Evolutionary conservation across 176 grass and related monocot species (phyloP).

Genomic region (Oropetium thomaeum): DNA sequence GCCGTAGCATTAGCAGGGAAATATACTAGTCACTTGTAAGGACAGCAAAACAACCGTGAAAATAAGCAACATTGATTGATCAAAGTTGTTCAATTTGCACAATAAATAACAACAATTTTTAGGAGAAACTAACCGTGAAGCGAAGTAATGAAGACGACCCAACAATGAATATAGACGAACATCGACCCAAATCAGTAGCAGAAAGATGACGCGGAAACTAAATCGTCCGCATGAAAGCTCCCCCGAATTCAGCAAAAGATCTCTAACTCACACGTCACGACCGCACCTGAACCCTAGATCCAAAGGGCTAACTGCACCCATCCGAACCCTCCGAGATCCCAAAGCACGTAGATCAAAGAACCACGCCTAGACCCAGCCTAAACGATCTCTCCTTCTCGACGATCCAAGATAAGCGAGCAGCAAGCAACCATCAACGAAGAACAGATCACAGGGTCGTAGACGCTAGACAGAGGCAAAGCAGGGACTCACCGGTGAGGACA

Average conservation of each 20-base stretch:
- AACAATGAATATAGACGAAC: neutral
- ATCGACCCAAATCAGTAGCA: neutral
- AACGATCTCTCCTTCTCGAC: constrained; percentile 5
- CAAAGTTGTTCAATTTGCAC: neutral
- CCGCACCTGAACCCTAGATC: constrained; percentile 25
- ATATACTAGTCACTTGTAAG: too few relatives aligned
- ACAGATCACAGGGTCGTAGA: neutral
- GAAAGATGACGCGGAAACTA: neutral
- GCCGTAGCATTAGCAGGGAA: too few relatives aligned
- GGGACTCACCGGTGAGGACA: neutral
- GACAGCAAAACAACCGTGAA: neutral
- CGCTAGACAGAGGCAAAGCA: neutral
- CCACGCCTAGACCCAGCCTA: neutral
- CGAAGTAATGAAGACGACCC: neutral
- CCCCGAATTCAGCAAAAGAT: constrained; percentile 10
- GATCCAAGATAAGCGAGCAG: neutral
- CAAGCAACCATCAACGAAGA: neutral
- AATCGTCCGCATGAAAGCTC: neutral
- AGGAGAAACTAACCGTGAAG: neutral
- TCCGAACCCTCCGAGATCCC: neutral
- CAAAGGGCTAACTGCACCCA: neutral
- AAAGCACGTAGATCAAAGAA: neutral
- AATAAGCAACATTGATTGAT: neutral
- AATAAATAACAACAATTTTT: neutral
- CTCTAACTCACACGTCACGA: constrained; percentile 4